Conservation (phyloP, 345 rosid genomes). For the Hibiscus syriacus region DNA sequence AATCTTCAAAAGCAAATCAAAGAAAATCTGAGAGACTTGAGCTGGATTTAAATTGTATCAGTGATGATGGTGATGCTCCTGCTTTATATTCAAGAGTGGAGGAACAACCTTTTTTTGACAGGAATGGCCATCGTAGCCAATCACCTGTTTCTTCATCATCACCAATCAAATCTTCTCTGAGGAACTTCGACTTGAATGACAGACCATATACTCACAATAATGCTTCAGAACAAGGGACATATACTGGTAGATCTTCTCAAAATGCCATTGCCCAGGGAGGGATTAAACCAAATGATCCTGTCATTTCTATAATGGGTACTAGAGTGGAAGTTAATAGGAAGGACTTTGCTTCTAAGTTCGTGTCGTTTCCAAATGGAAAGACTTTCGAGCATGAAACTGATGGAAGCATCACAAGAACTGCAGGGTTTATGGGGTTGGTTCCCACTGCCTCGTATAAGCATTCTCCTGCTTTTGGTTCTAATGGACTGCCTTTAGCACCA, state of each 20-base stretch:
- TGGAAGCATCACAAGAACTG: conserved; percentile 39
- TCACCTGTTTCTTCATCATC: conserved; percentile 80
- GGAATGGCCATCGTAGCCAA: conserved; percentile 54
- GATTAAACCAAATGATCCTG: conserved; percentile 47
- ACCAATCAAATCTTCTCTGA: conserved; percentile 47
- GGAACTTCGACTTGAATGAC: conserved; percentile 91
- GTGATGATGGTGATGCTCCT: conserved; percentile 60
- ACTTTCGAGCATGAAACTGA: conserved; percentile 37
- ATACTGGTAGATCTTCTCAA: conserved; percentile 27
- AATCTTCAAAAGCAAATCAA: conserved; percentile 58
- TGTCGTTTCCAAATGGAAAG: conserved; percentile 56
- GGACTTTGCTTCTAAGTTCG: conserved; percentile 36
- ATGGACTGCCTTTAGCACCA: conserved; percentile 43
- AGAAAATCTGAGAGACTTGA: conserved; percentile 53
- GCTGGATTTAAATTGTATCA: conserved; percentile 70
- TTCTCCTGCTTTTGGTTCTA: conserved; percentile 54
- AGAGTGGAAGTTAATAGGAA: conserved; percentile 57
- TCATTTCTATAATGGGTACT: conserved; percentile 64
- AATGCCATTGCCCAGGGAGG: conserved; percentile 31
- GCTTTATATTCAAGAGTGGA: conserved; percentile 43
- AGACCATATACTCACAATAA: conserved; percentile 45
- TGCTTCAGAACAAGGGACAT: conserved; percentile 41
- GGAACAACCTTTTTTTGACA: conserved; percentile 35
- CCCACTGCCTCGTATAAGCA: conserved; percentile 46
- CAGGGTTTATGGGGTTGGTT: conserved; percentile 49